Evolutionary conservation across 2,329 filamentous ascomycete genomes (phyloP).

Genomic region (Neofusicoccum sp.): DNA sequence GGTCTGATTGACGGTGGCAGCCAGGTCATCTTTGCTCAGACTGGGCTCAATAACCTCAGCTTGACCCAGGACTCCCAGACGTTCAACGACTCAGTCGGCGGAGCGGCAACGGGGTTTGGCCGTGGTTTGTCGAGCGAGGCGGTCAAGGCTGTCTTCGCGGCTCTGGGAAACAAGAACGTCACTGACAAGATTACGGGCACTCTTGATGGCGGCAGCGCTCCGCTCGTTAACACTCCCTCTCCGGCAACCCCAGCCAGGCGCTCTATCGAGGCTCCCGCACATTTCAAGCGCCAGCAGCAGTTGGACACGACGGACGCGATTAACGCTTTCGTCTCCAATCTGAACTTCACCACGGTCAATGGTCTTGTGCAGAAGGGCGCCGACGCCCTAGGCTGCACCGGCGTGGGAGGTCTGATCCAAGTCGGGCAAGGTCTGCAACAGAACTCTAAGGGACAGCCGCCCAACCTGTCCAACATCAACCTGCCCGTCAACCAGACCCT

Average conservation of each 20-base stretch:
- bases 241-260: not conserved
- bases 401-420: conserved; percentile 8
- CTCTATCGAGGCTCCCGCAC: not conserved
- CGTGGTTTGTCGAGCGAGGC: conserved; percentile 6
- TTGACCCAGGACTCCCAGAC: not conserved
- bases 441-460: not conserved
- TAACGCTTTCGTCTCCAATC: not conserved
- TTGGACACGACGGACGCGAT: not conserved
- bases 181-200: not conserved
- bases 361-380: not conserved
- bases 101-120: conserved; percentile 5
- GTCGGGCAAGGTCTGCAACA: not conserved
- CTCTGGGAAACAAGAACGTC: not conserved
- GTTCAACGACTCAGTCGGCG: conserved; percentile 9
- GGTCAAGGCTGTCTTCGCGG: not conserved
- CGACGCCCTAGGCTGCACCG: conserved; percentile 5
- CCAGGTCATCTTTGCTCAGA: not conserved
- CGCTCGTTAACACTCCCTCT: not conserved
- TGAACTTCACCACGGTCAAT: conserved; percentile 7
- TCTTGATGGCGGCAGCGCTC: not conserved
- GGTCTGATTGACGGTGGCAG: conserved; percentile 7
- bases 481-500: not conserved
- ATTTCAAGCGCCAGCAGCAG: not conserved
- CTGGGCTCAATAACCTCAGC: not conserved
- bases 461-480: not conserved